phyloP scores from a whole-genome alignment of 345 rosid genomes.

The Euphorbia pulcherrima region DNA sequence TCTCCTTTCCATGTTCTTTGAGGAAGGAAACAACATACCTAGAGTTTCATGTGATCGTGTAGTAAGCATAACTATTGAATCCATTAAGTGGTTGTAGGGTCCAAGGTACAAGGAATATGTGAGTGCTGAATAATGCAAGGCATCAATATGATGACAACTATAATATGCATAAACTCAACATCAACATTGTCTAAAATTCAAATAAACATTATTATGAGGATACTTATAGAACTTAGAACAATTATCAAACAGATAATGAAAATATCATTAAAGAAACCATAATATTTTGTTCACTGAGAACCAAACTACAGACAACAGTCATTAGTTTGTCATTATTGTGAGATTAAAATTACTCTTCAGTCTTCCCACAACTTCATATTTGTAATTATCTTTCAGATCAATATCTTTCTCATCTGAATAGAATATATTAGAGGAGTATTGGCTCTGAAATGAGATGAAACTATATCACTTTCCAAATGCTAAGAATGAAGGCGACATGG shows the following conservation, averaged over 20 bases:
- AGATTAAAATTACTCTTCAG: background rate
- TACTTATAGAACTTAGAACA: background rate
- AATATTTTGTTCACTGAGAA: background rate
- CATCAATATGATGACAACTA: background rate
- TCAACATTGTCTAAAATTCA: background rate
- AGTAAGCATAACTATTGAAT: background rate
- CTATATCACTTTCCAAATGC: background rate
- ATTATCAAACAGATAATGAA: background rate
- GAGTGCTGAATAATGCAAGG: background rate
- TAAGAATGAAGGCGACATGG: background rate
- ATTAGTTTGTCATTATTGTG: background rate
- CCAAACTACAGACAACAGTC: background rate
- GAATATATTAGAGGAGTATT: background rate
- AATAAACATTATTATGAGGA: background rate
- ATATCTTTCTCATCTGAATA: background rate
- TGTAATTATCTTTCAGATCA: background rate
- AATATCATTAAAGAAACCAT: background rate
- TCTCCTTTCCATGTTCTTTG: slow-evolving; percentile 91
- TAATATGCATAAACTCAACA: background rate
- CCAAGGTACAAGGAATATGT: background rate
- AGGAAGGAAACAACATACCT: slow-evolving; percentile 84
- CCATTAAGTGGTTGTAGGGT: background rate
- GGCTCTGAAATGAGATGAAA: background rate
- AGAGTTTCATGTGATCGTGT: slow-evolving; percentile 21
- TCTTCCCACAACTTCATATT: background rate